Evolutionary conservation across 345 rosid species (phyloP).

Genomic region (Hevea brasiliensis): DNA sequence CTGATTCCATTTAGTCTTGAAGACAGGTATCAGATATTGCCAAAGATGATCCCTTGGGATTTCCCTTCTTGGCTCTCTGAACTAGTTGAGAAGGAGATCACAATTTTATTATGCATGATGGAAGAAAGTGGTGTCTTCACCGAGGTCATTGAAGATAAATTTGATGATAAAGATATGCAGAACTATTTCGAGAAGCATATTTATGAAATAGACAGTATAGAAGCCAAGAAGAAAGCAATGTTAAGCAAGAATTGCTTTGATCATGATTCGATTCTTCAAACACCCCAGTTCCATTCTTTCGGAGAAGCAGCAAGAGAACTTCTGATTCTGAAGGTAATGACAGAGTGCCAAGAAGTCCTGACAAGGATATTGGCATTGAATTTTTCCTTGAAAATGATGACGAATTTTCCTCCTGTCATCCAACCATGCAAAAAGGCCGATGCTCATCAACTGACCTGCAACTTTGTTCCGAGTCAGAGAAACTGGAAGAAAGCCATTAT

Average conservation of each 20-base stretch:
- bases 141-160: constrained; percentile 43
- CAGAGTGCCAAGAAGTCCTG: constrained; percentile 22
- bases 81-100: constrained; percentile 69
- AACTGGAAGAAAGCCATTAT: constrained; percentile 32
- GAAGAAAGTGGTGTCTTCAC: constrained; percentile 40
- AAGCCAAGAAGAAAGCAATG: constrained; percentile 82
- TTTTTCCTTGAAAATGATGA: constrained; percentile 28
- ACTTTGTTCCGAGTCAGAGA: constrained; percentile 29
- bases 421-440: constrained; percentile 31
- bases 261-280: constrained; percentile 44
- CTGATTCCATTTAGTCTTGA: constrained; percentile 55
- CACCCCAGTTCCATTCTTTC: constrained; percentile 43
- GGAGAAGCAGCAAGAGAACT: constrained; percentile 47
- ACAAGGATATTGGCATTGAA: constrained; percentile 27
- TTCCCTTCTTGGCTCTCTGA: constrained; percentile 76
- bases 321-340: constrained; percentile 93
- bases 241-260: constrained; percentile 55
- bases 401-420: constrained; percentile 27
- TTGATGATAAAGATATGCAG: constrained; percentile 37
- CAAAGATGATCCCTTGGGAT: constrained; percentile 60
- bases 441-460: constrained; percentile 34
- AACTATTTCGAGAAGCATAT: constrained; percentile 34
- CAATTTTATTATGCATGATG: constrained; percentile 40
- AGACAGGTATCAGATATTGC: constrained; percentile 57
- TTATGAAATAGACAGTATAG: constrained; percentile 38